A percentile compares a stretch with the other conserved stretches of the same genome.
phyloP scores from a whole-genome alignment of 768 basidiomycete species.

The Suillus brevipes region DNA sequence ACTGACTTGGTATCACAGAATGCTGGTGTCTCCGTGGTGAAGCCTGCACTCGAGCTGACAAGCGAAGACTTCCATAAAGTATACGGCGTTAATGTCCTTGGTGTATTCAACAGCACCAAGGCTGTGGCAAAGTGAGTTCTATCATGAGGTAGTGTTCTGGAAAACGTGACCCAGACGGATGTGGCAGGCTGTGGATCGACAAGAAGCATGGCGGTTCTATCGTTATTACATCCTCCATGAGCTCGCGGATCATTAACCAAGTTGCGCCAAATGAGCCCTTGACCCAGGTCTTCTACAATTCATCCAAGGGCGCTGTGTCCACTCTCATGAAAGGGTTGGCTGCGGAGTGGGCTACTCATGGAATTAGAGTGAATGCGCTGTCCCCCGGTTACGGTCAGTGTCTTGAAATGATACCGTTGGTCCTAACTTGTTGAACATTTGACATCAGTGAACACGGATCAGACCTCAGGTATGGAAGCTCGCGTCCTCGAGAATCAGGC shows the following conservation, averaged over 20 bases:
- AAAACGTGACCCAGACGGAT: not conserved
- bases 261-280: constrained; percentile 43
- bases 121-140: constrained; percentile 53
- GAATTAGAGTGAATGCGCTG: constrained; percentile 60
- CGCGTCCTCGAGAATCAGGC: constrained; percentile 51
- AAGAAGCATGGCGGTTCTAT: constrained; percentile 48
- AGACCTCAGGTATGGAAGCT: constrained; percentile 52
- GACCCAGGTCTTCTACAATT: constrained; percentile 54
- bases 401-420: not conserved
- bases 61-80: constrained; percentile 56
- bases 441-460: constrained; percentile 55
- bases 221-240: constrained; percentile 67
- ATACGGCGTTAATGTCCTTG: constrained; percentile 64
- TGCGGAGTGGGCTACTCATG: constrained; percentile 54
- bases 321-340: constrained; percentile 61
- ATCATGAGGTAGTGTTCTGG: not conserved
- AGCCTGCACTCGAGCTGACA: constrained; percentile 58
- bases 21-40: constrained; percentile 62
- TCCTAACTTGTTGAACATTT: not conserved
- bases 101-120: constrained; percentile 64
- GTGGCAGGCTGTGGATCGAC: constrained; percentile 45
- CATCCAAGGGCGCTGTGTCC: constrained; percentile 70
- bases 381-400: constrained; percentile 56
- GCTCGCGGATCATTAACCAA: constrained; percentile 65
- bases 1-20: constrained; percentile 37